These are phyloP conservation scores for Boletus speciosus DNA, from an alignment of 768 basidiomycete species.

Conservation along the genomic window DNA sequence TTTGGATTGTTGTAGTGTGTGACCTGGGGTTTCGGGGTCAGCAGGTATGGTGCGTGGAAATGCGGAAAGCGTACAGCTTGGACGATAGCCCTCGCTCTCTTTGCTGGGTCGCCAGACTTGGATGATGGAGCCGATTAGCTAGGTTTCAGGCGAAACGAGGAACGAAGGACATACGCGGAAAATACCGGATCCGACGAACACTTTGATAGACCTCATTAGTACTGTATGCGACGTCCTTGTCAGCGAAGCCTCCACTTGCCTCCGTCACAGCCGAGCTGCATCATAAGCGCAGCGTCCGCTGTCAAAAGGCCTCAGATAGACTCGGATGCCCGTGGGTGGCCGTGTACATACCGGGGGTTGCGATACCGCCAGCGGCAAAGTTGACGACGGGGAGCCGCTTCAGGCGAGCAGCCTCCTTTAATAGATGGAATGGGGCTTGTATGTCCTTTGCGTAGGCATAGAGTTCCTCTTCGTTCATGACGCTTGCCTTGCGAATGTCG, in stretches of 20 bases:
- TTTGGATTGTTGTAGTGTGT: slow-evolving; percentile 96
- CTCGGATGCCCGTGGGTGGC: background rate
- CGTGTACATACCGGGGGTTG: slow-evolving; percentile 69
- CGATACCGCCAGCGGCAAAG: slow-evolving; percentile 93
- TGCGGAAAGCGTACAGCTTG: slow-evolving; percentile 66
- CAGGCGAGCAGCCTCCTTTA: slow-evolving; percentile 93
- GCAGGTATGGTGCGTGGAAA: background rate
- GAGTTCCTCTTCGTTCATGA: slow-evolving; percentile 93
- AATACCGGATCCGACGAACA: slow-evolving; percentile 97
- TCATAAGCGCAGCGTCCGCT: slow-evolving; percentile 98
- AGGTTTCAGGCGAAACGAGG: background rate
- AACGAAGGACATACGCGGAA: slow-evolving; percentile 68
- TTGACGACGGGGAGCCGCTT: slow-evolving; percentile 94
- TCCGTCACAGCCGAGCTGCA: slow-evolving; percentile 97
- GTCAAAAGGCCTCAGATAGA: slow-evolving; percentile 1
- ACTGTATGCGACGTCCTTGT: background rate
- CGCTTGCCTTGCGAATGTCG: slow-evolving; percentile 80
- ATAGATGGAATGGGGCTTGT: slow-evolving; percentile 88
- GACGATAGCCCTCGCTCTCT: slow-evolving; percentile 92
- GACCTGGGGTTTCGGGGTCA: slow-evolving; percentile 42
- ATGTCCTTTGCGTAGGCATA: slow-evolving; percentile 91
- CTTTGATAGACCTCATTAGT: slow-evolving; percentile 37
- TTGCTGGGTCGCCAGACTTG: slow-evolving; percentile 89
- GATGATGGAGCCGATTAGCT: background rate
- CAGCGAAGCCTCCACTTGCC: slow-evolving; percentile 46